A percentile compares a stretch with the other conserved stretches of the same genome.
phyloP scores from a whole-genome alignment of 2,329 filamentous ascomycete species.

The Fusarium sp. region DNA sequence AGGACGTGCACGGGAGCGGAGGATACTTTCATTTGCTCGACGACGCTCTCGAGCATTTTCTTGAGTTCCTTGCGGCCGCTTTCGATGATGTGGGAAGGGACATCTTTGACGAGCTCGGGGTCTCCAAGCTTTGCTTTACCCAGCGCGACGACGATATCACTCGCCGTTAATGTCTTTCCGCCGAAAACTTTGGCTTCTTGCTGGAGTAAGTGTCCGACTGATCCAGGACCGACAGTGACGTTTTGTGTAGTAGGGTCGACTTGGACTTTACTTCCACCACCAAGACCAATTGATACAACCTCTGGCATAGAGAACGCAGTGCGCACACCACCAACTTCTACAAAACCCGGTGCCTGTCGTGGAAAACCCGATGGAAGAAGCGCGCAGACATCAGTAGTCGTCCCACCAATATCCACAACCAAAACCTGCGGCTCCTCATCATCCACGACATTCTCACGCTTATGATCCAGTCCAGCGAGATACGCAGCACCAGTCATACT shows the following conservation, averaged over 20 bases:
- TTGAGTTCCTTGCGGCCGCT: conserved; percentile 53
- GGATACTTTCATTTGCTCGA: conserved; percentile 69
- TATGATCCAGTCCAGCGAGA: conserved; percentile 59
- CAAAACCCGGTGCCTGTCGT: conserved; percentile 68
- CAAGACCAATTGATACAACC: conserved; percentile 66
- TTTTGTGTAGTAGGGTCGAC: conserved; percentile 31
- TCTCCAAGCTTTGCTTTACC: conserved; percentile 50
- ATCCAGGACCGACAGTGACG: conserved; percentile 66
- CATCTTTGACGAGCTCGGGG: conserved; percentile 41
- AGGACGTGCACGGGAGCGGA: conserved; percentile 63
- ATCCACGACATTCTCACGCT: not conserved
- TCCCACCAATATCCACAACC: conserved; percentile 71
- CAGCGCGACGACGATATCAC: conserved; percentile 60
- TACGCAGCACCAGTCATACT: conserved; percentile 66
- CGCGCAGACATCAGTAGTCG: conserved; percentile 70
- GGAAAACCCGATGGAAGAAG: conserved; percentile 70
- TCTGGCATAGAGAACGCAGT: conserved; percentile 70
- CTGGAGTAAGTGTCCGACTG: conserved; percentile 64
- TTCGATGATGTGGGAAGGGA: conserved; percentile 39
- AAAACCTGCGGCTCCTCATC: conserved; percentile 52
- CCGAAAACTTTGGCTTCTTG: conserved; percentile 64
- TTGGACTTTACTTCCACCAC: conserved; percentile 60
- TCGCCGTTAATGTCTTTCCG: conserved; percentile 63
- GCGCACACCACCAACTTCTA: conserved; percentile 67
- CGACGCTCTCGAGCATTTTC: conserved; percentile 60